These are phyloP conservation scores for Cordia subcordata DNA, from an alignment of 257 asterid species.

Conservation along the genomic window DNA sequence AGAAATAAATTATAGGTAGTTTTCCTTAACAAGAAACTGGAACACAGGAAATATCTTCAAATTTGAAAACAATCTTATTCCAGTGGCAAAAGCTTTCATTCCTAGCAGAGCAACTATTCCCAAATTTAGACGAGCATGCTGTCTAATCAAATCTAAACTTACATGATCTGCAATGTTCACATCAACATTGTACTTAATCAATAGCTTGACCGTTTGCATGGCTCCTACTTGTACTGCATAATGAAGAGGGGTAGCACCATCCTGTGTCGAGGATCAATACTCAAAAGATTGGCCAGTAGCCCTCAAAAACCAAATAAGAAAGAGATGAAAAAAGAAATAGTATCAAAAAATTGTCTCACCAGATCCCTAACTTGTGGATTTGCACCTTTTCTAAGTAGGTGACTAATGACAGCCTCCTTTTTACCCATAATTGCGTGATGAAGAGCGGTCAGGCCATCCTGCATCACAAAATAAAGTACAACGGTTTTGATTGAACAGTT, in stretches of 20 bases:
- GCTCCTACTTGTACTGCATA: constrained; percentile 98
- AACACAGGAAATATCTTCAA: neutral
- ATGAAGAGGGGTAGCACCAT: constrained; percentile 87
- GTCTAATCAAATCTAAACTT: constrained; percentile 20
- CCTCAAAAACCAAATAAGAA: constrained; percentile 1
- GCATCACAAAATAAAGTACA: constrained; percentile 13
- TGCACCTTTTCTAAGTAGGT: constrained; percentile 87
- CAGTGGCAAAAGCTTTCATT: neutral
- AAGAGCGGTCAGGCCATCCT: constrained; percentile 92
- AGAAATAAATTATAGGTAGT: neutral
- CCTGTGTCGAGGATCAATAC: constrained; percentile 32
- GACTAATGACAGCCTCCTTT: constrained; percentile 89
- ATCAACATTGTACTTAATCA: constrained; percentile 80
- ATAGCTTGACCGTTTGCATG: constrained; percentile 72
- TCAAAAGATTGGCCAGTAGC: constrained; percentile 3
- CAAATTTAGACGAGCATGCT: neutral
- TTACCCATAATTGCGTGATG: constrained; percentile 81
- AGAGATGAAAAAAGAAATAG: neutral
- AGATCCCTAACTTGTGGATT: constrained; percentile 67
- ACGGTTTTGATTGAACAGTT: neutral
- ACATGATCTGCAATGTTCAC: constrained; percentile 82
- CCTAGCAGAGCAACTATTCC: too few species aligned
- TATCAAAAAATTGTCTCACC: constrained; percentile 36
- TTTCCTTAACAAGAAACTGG: neutral
- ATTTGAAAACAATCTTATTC: neutral